Base-by-base conservation (phyloP, 2,329 filamentous ascomycete genomes). In the Exophiala mesophila region DNA sequence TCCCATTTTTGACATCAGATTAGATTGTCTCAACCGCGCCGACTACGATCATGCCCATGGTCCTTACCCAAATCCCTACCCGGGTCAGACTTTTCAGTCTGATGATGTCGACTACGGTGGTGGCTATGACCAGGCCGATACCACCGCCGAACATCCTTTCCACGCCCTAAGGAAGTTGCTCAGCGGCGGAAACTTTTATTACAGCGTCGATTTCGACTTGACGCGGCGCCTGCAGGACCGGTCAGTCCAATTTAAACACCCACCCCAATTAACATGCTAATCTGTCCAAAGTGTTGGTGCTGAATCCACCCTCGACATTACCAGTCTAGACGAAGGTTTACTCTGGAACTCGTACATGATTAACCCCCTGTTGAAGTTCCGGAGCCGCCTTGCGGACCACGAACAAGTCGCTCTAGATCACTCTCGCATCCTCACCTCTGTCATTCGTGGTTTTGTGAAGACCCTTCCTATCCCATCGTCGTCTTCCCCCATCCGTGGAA, bases 291-390 rank as follows among this genome's bases (percentile, higher is more conserved):
- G 85, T 56, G 80, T 83, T 10, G 78, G 83, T 43, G 87, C 90
- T 60, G 79, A 79, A 15, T 76, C 81, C 32, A 81, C 84, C 1
- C 89, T 97, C 50, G 86, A 94, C 50, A 88, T 96, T 47, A 88
- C 95, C 60, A 92, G 87, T 58, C 81, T 97, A 49, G 88, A 98
- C 63, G 84, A 88, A 57, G 84, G 85, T 1, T 96, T 95, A 60
- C 68, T 98, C 13, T 98, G 92, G 92, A 98, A 98, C 60, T 94
- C 88, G 3, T 96, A 94, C 66, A 96, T 98, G 88, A 95, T 98
- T 57, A 83, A 85, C 52, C 89, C 92, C 4, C 73, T 98, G 40
- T 82, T 96, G 20, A 78, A 88, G 61, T 97, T 98, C 62, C 82
- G 92, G 31, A 88, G 84, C 20, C 78, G 86, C 13, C 73, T 98